Evolutionary conservation across 257 asterid species (phyloP).

Genomic region (Solanum ossicruentum): DNA sequence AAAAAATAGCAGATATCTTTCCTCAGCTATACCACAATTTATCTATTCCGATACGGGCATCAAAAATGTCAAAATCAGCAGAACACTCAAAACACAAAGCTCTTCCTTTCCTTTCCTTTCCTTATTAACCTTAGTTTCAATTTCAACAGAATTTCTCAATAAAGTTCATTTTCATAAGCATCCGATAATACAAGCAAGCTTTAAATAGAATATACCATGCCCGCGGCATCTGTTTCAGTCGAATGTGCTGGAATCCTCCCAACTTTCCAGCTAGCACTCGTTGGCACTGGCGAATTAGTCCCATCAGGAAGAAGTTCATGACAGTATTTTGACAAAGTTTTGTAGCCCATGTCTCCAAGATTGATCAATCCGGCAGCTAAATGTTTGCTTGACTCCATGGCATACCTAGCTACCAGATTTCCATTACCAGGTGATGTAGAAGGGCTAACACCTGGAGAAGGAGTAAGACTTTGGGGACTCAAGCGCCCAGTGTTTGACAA

Average conservation of each 20-base stretch:
- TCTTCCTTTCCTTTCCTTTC: neutral
- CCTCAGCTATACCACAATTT: neutral
- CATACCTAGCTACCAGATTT: slow-evolving; percentile 38
- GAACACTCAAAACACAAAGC: neutral
- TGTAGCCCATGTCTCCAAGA: slow-evolving; percentile 37
- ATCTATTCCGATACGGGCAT: neutral
- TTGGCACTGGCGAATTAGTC: slow-evolving; percentile 20
- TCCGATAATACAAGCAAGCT: neutral
- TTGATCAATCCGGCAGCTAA: slow-evolving; percentile 37
- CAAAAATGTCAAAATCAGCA: neutral
- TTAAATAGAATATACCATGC: slow-evolving; percentile 14
- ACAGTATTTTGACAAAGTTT: slow-evolving; percentile 36
- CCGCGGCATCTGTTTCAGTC: slow-evolving; percentile 30
- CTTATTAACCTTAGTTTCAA: neutral
- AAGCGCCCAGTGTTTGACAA: slow-evolving; percentile 28
- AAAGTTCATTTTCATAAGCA: neutral
- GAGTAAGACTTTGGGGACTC: slow-evolving; percentile 42
- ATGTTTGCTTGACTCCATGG: slow-evolving; percentile 44
- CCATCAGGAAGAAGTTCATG: slow-evolving; percentile 39
- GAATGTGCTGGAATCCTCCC: slow-evolving; percentile 24
- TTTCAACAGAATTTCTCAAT: neutral
- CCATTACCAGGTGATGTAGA: slow-evolving; percentile 45
- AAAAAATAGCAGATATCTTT: neutral
- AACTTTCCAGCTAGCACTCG: slow-evolving; percentile 28
- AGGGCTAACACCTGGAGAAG: slow-evolving; percentile 50